A percentile compares a stretch with the other conserved stretches of the same genome.
Evolutionary conservation across 371 early-diverging fungal species (phyloP).

Genomic region (Mucor racemosus): DNA sequence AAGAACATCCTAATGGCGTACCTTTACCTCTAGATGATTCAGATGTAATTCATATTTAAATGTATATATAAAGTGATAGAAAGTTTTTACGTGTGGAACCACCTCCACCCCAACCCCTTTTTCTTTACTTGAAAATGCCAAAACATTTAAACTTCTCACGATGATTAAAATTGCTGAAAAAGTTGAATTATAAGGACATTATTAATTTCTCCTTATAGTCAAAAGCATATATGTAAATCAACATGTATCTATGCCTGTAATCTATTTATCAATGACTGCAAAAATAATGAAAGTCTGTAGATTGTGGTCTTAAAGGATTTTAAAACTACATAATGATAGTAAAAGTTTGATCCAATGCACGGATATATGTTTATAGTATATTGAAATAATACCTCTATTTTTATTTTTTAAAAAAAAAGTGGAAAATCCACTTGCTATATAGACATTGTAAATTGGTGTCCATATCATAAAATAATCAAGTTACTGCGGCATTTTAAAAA

Average conservation of each 20-base stretch:
- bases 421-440: not conserved
- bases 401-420: too few relatives aligned
- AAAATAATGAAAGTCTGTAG: too few relatives aligned
- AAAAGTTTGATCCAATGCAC: too few relatives aligned
- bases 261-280: not conserved
- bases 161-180: not conserved
- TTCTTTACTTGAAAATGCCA: not conserved
- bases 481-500: not conserved
- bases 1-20: constrained; percentile 20
- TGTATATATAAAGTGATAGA: not conserved
- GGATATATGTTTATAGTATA: too few relatives aligned
- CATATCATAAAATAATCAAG: not conserved
- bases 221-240: not conserved
- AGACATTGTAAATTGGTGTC: too few relatives aligned
- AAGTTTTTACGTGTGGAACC: not conserved
- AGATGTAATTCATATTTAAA: constrained; percentile 13
- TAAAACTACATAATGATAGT: too few relatives aligned
- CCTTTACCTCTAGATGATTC: constrained; percentile 3
- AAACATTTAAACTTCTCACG: constrained; percentile 11
- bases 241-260: not conserved
- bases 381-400: too few relatives aligned
- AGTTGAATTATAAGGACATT: constrained; percentile 1
- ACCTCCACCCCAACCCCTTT: not conserved
- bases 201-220: not conserved
- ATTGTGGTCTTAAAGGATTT: too few relatives aligned